phyloP scores from a whole-genome alignment of 1,284 basidiomycete genomes.

The Macrocystidia cucumis region DNA sequence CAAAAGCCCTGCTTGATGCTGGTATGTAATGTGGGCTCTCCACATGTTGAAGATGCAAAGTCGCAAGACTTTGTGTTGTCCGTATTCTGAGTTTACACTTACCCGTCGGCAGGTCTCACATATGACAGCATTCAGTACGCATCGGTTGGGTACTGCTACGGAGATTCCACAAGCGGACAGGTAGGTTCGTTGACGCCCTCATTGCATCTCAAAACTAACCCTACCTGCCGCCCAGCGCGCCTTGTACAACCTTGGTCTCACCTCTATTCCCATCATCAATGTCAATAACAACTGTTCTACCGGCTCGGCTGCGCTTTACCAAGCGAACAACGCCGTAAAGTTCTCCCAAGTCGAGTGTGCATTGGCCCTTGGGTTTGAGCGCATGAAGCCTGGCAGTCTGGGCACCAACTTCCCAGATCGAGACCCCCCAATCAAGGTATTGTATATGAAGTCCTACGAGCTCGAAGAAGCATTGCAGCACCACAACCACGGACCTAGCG shows the following conservation, averaged over 20 bases:
- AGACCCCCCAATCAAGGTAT: slow-evolving; percentile 45
- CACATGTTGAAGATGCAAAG: background rate
- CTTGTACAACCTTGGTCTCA: slow-evolving; percentile 83
- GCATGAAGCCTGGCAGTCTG: slow-evolving; percentile 77
- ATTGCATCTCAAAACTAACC: background rate
- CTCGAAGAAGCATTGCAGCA: slow-evolving; percentile 50
- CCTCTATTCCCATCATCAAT: slow-evolving; percentile 80
- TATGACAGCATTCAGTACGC: slow-evolving; percentile 76
- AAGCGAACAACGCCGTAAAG: slow-evolving; percentile 63
- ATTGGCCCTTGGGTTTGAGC: slow-evolving; percentile 82
- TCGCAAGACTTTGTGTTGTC: background rate
- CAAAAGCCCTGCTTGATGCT: slow-evolving; percentile 81
- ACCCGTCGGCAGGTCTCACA: slow-evolving; percentile 53
- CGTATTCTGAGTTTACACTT: background rate
- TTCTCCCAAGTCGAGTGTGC: slow-evolving; percentile 69
- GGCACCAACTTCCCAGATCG: slow-evolving; percentile 69
- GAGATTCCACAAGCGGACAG: slow-evolving; percentile 79
- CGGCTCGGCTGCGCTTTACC: slow-evolving; percentile 67
- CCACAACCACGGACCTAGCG: slow-evolving; percentile 59
- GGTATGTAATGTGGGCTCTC: slow-evolving; percentile 36
- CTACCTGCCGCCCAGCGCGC: slow-evolving; percentile 39
- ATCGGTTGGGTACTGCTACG: slow-evolving; percentile 75
- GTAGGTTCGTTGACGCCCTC: slow-evolving; percentile 22
- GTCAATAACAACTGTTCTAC: slow-evolving; percentile 85
- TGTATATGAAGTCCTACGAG: slow-evolving; percentile 35